Evolutionary conservation across 1,284 basidiomycete genomes (phyloP).

Genomic region (Rhodotorula mucilaginosa): DNA sequence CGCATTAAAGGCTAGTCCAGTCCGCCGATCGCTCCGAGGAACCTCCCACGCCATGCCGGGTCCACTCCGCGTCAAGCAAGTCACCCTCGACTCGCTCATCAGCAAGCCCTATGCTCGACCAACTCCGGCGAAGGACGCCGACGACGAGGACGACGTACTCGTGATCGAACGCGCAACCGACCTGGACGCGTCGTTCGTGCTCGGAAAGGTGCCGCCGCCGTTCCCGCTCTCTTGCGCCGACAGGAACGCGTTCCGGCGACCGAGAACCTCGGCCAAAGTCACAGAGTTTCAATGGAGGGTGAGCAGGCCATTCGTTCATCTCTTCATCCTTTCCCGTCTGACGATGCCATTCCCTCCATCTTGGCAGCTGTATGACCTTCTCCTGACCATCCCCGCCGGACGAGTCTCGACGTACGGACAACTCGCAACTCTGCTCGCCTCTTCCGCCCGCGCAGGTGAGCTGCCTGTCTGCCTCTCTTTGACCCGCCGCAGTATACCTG

Average conservation of each 20-base stretch:
- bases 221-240: background rate
- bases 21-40: too few species aligned
- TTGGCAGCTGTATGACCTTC: constrained; percentile 22
- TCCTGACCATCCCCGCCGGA: constrained; percentile 14
- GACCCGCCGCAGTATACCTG: too few species aligned
- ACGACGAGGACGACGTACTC: background rate
- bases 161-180: background rate
- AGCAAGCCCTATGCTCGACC: background rate
- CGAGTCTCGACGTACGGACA: constrained; percentile 27
- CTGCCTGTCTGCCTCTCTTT: background rate
- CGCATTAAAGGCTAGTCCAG: background rate
- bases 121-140: background rate
- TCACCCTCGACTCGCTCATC: background rate
- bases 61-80: background rate
- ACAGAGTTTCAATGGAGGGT: constrained; percentile 27
- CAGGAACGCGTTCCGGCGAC: background rate
- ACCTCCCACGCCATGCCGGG: background rate
- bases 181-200: background rate
- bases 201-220: constrained; percentile 1
- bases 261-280: background rate
- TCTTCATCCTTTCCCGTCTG: too few species aligned
- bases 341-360: background rate
- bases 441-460: constrained; percentile 16
- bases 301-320: background rate
- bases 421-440: constrained; percentile 15